These are phyloP conservation scores for Leccinum pallidistipes DNA, from an alignment of 1,284 basidiomycete genomes.

Conservation along the genomic window DNA sequence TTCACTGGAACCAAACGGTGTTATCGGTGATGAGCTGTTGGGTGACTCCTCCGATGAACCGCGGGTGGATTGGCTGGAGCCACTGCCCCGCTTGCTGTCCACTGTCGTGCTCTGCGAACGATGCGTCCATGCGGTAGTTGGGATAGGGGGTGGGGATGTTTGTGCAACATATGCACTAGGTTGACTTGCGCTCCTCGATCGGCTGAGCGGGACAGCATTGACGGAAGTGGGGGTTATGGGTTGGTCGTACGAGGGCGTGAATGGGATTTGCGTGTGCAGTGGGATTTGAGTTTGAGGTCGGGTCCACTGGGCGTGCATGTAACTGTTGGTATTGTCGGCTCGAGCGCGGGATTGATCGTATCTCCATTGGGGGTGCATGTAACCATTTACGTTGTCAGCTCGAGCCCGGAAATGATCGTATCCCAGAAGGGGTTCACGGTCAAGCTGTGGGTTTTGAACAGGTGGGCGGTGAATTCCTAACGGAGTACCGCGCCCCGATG, in stretches of 20 bases:
- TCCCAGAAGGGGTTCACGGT: conserved; percentile 47
- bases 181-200: conserved; percentile 75
- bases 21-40: conserved; percentile 77
- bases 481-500: conserved; percentile 71
- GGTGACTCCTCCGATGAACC: conserved; percentile 80
- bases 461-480: conserved; percentile 52
- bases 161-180: conserved; percentile 66
- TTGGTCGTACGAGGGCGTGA: conserved; percentile 54
- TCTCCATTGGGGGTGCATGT: conserved; percentile 67
- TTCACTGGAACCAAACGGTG: conserved; percentile 83
- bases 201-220: conserved; percentile 38
- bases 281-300: conserved; percentile 48
- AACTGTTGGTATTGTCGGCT: not conserved
- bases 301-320: not conserved
- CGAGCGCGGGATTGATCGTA: not conserved
- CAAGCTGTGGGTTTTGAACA: conserved; percentile 59
- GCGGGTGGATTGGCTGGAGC: conserved; percentile 72
- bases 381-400: conserved; percentile 71
- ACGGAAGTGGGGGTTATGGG: conserved; percentile 31
- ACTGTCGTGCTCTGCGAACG: conserved; percentile 47
- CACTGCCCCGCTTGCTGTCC: conserved; percentile 69
- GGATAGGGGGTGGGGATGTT: conserved; percentile 57
- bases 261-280: conserved; percentile 61
- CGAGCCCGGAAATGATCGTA: conserved; percentile 65
- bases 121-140: conserved; percentile 54